A percentile compares a stretch with the other conserved stretches of the same genome.
These are phyloP conservation scores for Acacia confusa DNA, from an alignment of 306 rosid genomes.

Conservation along the genomic window DNA sequence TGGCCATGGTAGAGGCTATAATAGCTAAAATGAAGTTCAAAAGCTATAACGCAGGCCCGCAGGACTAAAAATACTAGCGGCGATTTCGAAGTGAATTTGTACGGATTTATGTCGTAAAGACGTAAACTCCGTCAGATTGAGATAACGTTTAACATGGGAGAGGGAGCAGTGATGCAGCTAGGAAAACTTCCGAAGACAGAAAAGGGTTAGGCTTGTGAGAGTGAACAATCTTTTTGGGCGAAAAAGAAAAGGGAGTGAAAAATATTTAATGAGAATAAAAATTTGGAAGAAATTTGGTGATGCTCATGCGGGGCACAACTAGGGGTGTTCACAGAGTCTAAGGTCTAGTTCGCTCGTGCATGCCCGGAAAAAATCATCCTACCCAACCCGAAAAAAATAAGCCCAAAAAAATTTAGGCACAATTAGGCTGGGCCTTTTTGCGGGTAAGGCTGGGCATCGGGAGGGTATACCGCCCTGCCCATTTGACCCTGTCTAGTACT, in stretches of 20 bases:
- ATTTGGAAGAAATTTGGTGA: background rate
- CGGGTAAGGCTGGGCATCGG: too few species aligned
- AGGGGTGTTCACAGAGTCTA: too few species aligned
- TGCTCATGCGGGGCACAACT: background rate
- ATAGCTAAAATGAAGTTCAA: background rate
- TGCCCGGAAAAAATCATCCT: too few species aligned
- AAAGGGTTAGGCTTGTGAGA: background rate
- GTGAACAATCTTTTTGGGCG: background rate
- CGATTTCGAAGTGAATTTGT: conserved; percentile 12
- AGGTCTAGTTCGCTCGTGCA: too few species aligned
- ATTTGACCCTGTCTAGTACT: too few species aligned
- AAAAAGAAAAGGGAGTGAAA: background rate
- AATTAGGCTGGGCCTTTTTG: too few species aligned
- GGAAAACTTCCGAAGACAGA: too few species aligned
- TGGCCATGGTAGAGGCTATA: background rate
- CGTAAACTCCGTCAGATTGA: conserved; percentile 48
- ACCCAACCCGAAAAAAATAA: too few species aligned
- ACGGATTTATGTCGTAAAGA: conserved; percentile 36
- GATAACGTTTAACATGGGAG: conserved; percentile 22
- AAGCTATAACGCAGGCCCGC: conserved; percentile 2
- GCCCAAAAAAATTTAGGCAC: too few species aligned
- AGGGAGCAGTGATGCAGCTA: background rate
- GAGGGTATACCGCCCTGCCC: too few species aligned
- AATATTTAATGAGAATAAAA: background rate
- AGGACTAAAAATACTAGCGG: background rate